Evolutionary conservation across 176 grass and related monocot genomes (phyloP), one percentile per base, ranked within the genome.

Genomic region (Tuctoria greenei): DNA sequence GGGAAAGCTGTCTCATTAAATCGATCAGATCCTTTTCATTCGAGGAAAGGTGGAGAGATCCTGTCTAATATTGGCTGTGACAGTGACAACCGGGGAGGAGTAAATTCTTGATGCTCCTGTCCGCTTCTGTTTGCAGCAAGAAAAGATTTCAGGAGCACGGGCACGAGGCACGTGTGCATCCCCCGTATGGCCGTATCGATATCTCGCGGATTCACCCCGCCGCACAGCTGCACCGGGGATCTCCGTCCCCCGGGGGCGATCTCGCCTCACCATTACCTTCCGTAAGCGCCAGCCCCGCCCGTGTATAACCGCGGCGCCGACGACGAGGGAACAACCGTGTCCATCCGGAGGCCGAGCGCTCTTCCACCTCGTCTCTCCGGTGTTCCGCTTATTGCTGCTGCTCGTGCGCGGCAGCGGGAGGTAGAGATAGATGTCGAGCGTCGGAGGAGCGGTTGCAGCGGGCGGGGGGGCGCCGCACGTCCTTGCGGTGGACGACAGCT

Each of bases 401-500:
- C 31, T 28, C 9, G 12, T 4, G 14, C 14, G 25, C 66, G 40
- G 14, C 4, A n/a, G n/a, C 31, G 31, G 31, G 15, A 10, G 47
- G 38, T 25, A 8, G 31, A 31, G 31, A 3, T 38, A 47, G 81
- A 88, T 88, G 86, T 73, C 86, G 46, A 75, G 65, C 36, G 42
- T 26, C 54, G 62, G 75, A 55, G 80, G 62, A 31, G 40, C 2
- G 31, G 31, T 23, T 17, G 27, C 31, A 1, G 31, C 31, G 2
- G 55, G 23, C 23, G 25, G 39, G 7, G 57, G 46, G 51, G 55
- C 83, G 37, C 80, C 67, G 79, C 93, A 96, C 70, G 90, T 96
- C 11, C 87, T 96, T 15, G 87, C 93, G 7, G 93, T 96, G 59
- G 93, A 96, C 2, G 93, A 96, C 13, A 96, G 93, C 84, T 96